Conservation (phyloP, 768 basidiomycete species). For the Lyophyllum semitale region DNA sequence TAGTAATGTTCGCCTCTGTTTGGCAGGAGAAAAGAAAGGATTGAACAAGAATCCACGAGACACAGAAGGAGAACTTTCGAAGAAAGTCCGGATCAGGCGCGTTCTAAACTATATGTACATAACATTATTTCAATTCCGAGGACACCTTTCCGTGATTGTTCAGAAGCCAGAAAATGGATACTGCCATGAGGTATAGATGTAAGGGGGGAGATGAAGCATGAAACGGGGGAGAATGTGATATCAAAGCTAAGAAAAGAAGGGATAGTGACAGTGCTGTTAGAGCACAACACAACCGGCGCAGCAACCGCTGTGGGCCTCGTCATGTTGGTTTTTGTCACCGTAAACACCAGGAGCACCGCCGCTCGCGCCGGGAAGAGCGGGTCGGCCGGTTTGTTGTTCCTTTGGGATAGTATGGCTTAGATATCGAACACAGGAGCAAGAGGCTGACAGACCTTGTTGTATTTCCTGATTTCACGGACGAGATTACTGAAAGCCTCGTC, state of each 20-base stretch:
- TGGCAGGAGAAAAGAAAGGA: conserved; percentile 11
- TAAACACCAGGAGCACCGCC: conserved; percentile 50
- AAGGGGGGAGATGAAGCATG: conserved; percentile 30
- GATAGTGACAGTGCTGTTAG: conserved; percentile 27
- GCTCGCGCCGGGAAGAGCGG: conserved; percentile 49
- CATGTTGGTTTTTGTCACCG: conserved; percentile 45
- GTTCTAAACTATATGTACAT: conserved; percentile 19
- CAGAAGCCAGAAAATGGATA: conserved; percentile 15
- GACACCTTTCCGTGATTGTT: conserved; percentile 17
- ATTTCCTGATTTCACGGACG: conserved; percentile 90
- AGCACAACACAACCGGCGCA: conserved; percentile 71
- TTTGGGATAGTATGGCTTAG: conserved; percentile 26
- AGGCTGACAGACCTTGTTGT: conserved; percentile 72
- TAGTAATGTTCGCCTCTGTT: neutral
- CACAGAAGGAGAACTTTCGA: neutral
- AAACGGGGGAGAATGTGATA: conserved; percentile 9
- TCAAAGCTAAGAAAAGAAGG: conserved; percentile 13
- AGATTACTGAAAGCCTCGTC: conserved; percentile 94
- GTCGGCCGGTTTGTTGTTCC: conserved; percentile 82
- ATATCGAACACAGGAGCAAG: neutral
- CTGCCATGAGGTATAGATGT: conserved; percentile 6
- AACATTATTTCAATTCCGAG: conserved; percentile 17
- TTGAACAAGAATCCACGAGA: neutral
- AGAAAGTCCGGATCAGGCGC: conserved; percentile 3
- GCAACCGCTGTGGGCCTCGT: conserved; percentile 62